Base-by-base conservation (phyloP, 163 green algal genomes). In the Chlamydomonas reinhardtii region DNA sequence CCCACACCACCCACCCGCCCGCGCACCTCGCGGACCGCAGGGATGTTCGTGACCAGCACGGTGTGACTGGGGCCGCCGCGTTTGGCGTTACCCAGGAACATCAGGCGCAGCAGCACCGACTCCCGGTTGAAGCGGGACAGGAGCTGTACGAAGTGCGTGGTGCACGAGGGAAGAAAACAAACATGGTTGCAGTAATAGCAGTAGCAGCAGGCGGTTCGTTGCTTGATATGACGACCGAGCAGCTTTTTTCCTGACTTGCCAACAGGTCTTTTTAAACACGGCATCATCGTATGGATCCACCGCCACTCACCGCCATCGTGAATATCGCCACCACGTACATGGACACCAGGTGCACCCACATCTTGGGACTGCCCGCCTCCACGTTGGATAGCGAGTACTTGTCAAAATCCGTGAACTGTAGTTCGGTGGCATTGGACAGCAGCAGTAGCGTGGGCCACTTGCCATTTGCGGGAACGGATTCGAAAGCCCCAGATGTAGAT, bases 41-140 rank as follows among this genome's bases (percentile, higher is more conserved):
- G 68, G 31, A 74, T 91, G 78, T 94, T 86, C 17, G 73, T 91
- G 29, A 94, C 87, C 34, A 95, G 85, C 43, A 94, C 91, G 12
- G 92, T 94, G 85, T 94, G 90, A n/a, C 80, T 80, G 66, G 91
- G 84, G 8, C 72, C 88, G 8, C 92, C 91, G 14, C 90, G 83
- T 31, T 82, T 74, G 19, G 74, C 75, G 32, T 87, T 93, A 37
- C 83, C 90, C 35, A 94, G 84, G 78, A 89, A 94, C 62, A 87
- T 77, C 27, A 95, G 92, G 32, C 92, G 89, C 84, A 94, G 66
- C 34, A 88, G 76, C 61, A 93, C 82, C 12, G 88, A 89, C 87
- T 94, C 86, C 17, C 80, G 84, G 85, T 91, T 93, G 76, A 92
- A 94, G 62, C 62, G 62, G 27, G 24, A 3, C 73, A 70, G 86